phyloP scores from a whole-genome alignment of 2,329 filamentous ascomycete species.

The Paracorniculantispora psalliotae region DNA sequence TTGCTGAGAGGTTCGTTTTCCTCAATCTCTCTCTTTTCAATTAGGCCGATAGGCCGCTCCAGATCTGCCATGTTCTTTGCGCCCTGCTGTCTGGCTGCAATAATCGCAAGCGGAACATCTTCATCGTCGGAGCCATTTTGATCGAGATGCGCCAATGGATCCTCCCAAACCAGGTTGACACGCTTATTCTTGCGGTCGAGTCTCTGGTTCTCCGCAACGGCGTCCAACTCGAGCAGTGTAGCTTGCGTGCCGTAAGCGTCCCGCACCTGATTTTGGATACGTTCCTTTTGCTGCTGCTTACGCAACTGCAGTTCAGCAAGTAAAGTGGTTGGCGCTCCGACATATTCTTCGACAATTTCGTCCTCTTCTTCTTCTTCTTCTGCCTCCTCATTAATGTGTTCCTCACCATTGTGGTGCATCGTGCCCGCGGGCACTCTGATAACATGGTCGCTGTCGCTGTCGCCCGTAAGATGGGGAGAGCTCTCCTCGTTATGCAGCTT shows the following conservation, averaged over 20 bases:
- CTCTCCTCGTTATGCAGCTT: conserved; percentile 16
- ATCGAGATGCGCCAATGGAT: conserved; percentile 44
- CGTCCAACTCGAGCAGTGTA: conserved; percentile 84
- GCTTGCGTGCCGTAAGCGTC: conserved; percentile 70
- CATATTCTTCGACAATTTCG: conserved; percentile 47
- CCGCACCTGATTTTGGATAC: conserved; percentile 58
- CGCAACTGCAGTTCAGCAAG: conserved; percentile 88
- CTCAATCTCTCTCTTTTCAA: conserved; percentile 79
- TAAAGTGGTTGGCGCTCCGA: conserved; percentile 79
- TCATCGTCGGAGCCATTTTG: conserved; percentile 60
- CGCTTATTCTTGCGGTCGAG: conserved; percentile 68
- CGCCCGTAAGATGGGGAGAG: background rate
- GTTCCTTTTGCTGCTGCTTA: conserved; percentile 79
- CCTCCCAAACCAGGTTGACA: conserved; percentile 89
- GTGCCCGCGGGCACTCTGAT: conserved; percentile 14
- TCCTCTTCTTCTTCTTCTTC: conserved; percentile 42
- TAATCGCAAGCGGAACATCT: conserved; percentile 80
- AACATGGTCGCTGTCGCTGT: conserved; percentile 14
- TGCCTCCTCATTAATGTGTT: conserved; percentile 25
- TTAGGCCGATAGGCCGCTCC: conserved; percentile 64
- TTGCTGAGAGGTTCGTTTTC: conserved; percentile 85
- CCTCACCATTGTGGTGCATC: conserved; percentile 18
- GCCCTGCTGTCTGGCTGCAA: conserved; percentile 59
- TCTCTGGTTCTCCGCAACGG: conserved; percentile 79
- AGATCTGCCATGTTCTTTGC: conserved; percentile 48